Evolutionary conservation across 192 early-diverging fungal genomes (phyloP), one percentile per base, ranked within the genome.

Genomic region (Coemansia javaensis): DNA sequence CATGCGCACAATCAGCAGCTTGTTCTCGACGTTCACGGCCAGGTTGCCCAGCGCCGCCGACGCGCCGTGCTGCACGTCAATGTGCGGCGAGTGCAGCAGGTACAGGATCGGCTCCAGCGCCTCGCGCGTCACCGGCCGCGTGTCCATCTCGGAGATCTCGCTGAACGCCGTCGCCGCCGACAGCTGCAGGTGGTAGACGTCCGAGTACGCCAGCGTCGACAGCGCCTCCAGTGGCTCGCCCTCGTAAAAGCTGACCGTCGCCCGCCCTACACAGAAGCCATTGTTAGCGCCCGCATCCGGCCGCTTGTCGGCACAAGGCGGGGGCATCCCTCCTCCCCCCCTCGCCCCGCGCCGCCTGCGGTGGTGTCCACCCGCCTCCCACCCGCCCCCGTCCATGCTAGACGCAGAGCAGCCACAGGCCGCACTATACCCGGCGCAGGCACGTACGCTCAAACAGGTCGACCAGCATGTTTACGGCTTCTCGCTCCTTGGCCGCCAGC

Each of bases 31-130:
- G 85, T 74, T 59, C 11, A 53, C 45, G 5, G 63, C 90, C 71
- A 94, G 63, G 64, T 92, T 94, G n/a, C 91, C 91, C 32, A 94
- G 69, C 17, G 91, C 89, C 3, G 91, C 88, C 23, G 87, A 88
- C 14, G 90, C 88, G 12, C 82, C 83, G 60, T 87, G 70, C 67
- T 92, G 89, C 33, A 91, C 88, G 50, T 92, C 86, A 18, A 85
- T 80, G 64, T 92, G 87, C 48, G 82, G 80, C 21, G 86, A 87
- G 50, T 88, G 82, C 46, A 94, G 78, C 39, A 94, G 64, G 56
- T 84, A 89, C 47, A 88, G 69, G 20, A 91, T 85, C 3, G 89
- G 89, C 53, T 91, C 85, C 46, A 91, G 50, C 4, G 84, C 84
- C 49, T 88, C 85, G 22, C 85, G 75, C 35, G 79, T 79, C 30